Conservation (phyloP, 352 stramenopile species). For the Phytophthora boehmeriae region DNA sequence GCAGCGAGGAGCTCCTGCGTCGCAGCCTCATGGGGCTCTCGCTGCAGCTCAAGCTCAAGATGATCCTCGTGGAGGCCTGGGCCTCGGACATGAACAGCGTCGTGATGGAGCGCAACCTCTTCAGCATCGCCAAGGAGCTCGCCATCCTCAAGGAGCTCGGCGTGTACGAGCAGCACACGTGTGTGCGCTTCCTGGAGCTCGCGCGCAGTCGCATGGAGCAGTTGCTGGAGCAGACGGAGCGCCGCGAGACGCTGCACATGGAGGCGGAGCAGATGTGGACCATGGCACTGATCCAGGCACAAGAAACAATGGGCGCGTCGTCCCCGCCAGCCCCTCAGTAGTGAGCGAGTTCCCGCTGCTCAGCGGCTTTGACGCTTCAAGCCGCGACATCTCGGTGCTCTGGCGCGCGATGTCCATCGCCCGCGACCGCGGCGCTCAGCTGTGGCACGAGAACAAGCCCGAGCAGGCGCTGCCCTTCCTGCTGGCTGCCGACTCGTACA, state of each 20-base stretch:
- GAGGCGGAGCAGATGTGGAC: conserved; percentile 75
- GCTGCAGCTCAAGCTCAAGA: conserved; percentile 87
- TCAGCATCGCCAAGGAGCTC: conserved; percentile 82
- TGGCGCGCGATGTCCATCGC: conserved; percentile 87
- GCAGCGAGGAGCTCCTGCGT: conserved; percentile 47
- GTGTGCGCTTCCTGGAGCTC: conserved; percentile 77
- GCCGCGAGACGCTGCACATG: conserved; percentile 69
- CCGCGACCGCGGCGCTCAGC: conserved; percentile 73
- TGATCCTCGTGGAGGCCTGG: conserved; percentile 82
- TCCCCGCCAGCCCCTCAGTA: conserved; percentile 42
- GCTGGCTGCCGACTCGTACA: conserved; percentile 84
- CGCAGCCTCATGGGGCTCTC: conserved; percentile 79
- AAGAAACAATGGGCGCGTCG: conserved; percentile 42
- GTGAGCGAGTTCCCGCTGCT: conserved; percentile 69
- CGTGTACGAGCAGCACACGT: conserved; percentile 78
- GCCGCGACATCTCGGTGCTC: conserved; percentile 73
- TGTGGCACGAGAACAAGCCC: conserved; percentile 88
- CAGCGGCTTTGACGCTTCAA: conserved; percentile 65
- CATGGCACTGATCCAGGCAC: conserved; percentile 72
- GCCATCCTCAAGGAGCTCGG: conserved; percentile 78
- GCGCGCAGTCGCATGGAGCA: conserved; percentile 66
- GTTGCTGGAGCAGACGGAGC: conserved; percentile 66
- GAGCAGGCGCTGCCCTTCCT: conserved; percentile 83
- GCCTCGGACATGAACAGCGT: conserved; percentile 88
- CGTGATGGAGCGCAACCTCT: conserved; percentile 87